Conservation (phyloP, 495 filamentous ascomycete species). For the Aspergillus egyptiacus region DNA sequence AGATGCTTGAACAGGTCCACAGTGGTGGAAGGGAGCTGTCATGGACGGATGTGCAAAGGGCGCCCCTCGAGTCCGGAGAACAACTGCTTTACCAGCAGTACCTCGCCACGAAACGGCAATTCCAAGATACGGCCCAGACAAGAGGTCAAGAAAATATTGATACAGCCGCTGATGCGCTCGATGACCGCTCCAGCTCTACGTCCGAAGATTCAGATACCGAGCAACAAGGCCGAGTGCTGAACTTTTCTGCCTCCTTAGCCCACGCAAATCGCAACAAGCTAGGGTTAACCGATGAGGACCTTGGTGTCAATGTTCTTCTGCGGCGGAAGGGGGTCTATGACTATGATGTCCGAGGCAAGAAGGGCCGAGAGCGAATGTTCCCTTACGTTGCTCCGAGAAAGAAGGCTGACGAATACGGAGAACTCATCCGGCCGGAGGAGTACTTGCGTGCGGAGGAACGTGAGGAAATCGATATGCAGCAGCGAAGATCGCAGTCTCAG, state of each 20-base stretch:
- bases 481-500: conserved; percentile 45
- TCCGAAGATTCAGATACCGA: conserved; percentile 87
- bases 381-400: conserved; percentile 75
- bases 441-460: conserved; percentile 90
- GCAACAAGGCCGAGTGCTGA: conserved; percentile 86
- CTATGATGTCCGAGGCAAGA: conserved; percentile 88
- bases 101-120: conserved; percentile 73
- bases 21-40: conserved; percentile 56
- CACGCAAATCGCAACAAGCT: conserved; percentile 77
- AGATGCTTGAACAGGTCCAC: conserved; percentile 59
- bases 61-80: conserved; percentile 66
- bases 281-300: conserved; percentile 72
- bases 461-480: conserved; percentile 66
- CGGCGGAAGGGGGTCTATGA: conserved; percentile 83
- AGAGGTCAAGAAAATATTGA: conserved; percentile 61
- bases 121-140: conserved; percentile 67
- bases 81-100: conserved; percentile 81
- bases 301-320: conserved; percentile 87
- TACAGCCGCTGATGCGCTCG: conserved; percentile 67
- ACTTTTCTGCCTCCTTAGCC: conserved; percentile 73
- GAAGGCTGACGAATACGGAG: conserved; percentile 85
- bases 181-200: conserved; percentile 77
- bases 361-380: conserved; percentile 88
- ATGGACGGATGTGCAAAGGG: conserved; percentile 52
- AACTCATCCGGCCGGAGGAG: conserved; percentile 87